Base-by-base conservation (phyloP, 805 yeast genomes). In the Cyberlindnera amylophila region DNA sequence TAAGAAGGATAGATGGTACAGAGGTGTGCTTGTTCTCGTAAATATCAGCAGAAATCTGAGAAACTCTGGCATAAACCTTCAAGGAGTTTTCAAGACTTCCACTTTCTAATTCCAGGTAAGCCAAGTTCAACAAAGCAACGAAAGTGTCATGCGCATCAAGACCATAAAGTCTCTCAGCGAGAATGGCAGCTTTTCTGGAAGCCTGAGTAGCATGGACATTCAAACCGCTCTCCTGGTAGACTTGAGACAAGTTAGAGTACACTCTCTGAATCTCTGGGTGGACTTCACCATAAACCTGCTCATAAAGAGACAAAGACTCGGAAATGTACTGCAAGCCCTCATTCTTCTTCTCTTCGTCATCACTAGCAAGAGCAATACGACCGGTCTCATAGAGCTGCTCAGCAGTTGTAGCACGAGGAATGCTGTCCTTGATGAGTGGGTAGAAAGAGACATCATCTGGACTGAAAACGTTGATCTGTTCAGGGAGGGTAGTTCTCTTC, bases 81-180 rank as follows among this genome's bases (percentile, higher is more conserved):
- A 89, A 67, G 1, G 91, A 75, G 49, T 83, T 81, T 27, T 70
- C 64, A 31, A 76, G 65, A 52, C 79, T 77, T 28, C 77, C 77
- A 51, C 77, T 75, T 9, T 76, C 65, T 32, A 79, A 67, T 62
- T 90, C 96, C 55, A 75, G 73, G 56, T 72, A 75, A 1, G 93
- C 95, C 51, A 90, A 67, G 63, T 87, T 88, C 53, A 81, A 71
- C 59, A 83, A 77, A 32, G 86, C 70, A 51, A 87, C 74, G 30
- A 87, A 63, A 19, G 90, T 75, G 50, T 88, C 91, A 55, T 75
- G 77, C 12, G 93, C 77, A 58, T 91, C 98, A 49, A 80, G 63
- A 47, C 99, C 99, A 39, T 70, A 63, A 11, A 81, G 72, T 65
- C 98, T 80, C 70, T 91, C 98, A 46, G 81, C 72, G 47, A 89